phyloP scores from a whole-genome alignment of 2,329 filamentous ascomycete genomes.

The Catunica adiposa region DNA sequence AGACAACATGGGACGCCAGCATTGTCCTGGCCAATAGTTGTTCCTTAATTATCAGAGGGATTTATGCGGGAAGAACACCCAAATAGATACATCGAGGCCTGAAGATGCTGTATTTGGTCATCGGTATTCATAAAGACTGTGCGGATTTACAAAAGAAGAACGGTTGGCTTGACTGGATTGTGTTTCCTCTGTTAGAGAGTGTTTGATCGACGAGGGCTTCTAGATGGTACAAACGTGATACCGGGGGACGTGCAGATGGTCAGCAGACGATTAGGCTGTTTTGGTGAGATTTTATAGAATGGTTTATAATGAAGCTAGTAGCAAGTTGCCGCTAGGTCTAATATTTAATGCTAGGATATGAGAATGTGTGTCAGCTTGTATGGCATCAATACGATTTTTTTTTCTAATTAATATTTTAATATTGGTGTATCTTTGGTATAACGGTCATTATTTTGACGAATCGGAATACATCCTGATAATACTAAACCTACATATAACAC shows the following conservation, averaged over 20 bases:
- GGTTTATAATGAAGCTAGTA: too few species aligned
- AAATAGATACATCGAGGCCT: background rate
- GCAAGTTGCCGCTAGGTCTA: too few species aligned
- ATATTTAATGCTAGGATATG: too few species aligned
- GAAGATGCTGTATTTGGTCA: background rate
- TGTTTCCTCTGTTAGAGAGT: constrained; percentile 3
- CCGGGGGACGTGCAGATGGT: background rate
- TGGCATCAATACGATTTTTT: too few species aligned
- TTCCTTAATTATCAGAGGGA: too few species aligned
- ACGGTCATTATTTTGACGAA: background rate
- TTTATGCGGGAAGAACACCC: too few species aligned
- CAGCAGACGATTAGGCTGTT: background rate
- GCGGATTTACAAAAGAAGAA: background rate
- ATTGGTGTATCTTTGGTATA: background rate
- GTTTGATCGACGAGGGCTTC: constrained; percentile 1
- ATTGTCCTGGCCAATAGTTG: background rate
- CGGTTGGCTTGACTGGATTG: background rate
- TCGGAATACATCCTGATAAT: background rate
- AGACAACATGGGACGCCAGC: background rate
- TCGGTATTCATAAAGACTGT: background rate
- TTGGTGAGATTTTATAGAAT: background rate
- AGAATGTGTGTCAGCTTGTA: too few species aligned
- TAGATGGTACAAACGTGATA: background rate
- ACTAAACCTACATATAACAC: background rate
- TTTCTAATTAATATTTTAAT: too few species aligned